Evolutionary conservation across 805 yeast species (phyloP).

Genomic region (Lachancea waltii): DNA sequence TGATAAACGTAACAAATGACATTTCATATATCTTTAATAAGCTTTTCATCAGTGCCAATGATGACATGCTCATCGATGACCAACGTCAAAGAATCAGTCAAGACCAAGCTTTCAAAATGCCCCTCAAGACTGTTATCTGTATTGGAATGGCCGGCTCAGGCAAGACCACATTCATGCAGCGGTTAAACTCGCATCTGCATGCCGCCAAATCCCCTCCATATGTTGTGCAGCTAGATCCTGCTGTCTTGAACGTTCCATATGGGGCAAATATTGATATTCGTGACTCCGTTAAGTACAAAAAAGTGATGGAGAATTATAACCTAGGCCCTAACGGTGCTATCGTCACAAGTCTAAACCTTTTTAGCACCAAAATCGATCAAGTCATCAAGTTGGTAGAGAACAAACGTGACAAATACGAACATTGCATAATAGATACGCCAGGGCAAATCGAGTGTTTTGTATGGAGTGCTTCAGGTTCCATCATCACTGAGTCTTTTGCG

Average conservation of each 20-base stretch:
- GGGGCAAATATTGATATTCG: constrained; percentile 93
- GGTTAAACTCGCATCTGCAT: constrained; percentile 85
- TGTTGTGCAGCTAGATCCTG: constrained; percentile 93
- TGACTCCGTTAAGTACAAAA: constrained; percentile 90
- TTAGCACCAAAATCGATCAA: constrained; percentile 94
- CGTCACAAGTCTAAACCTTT: constrained; percentile 86
- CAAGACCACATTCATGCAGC: constrained; percentile 95
- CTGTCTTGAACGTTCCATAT: constrained; percentile 88
- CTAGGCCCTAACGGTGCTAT: constrained; percentile 98
- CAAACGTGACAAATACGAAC: constrained; percentile 46
- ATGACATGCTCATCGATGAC: not conserved
- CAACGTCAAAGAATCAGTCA: not conserved
- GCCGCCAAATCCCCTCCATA: constrained; percentile 70
- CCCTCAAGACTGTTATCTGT: constrained; percentile 41
- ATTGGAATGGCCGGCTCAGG: constrained; percentile 79
- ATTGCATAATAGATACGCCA: constrained; percentile 92
- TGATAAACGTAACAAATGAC: not conserved
- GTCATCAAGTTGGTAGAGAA: constrained; percentile 82
- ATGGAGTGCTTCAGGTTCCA: constrained; percentile 97
- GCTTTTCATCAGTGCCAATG: not conserved
- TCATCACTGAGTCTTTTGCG: constrained; percentile 94
- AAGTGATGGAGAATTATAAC: constrained; percentile 93
- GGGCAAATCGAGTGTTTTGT: constrained; percentile 98
- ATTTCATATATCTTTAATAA: too few species aligned
- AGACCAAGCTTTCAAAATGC: constrained; percentile 21